phyloP scores from a whole-genome alignment of 805 yeast genomes.

The Ogataea minuta region DNA sequence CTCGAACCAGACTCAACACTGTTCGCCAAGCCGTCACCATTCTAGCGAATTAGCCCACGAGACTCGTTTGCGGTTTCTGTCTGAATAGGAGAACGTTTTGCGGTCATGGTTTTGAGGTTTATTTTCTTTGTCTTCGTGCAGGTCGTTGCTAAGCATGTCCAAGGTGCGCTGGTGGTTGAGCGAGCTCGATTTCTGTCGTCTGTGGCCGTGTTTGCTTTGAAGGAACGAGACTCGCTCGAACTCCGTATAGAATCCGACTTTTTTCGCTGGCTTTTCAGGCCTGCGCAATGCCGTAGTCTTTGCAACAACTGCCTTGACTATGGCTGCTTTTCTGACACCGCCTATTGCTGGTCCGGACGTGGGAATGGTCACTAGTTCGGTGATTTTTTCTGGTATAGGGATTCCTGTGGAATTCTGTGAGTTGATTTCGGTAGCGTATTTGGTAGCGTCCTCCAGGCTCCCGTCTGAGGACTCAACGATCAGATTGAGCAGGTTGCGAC shows the following conservation, averaged over 20 bases:
- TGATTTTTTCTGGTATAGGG: constrained; percentile 55
- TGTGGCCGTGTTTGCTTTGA: constrained; percentile 13
- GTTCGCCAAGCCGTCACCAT: constrained; percentile 30
- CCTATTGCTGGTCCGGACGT: constrained; percentile 34
- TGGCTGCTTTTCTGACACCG: constrained; percentile 36
- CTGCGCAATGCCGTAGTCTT: constrained; percentile 11
- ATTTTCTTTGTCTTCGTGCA: constrained; percentile 28
- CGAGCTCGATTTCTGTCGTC: constrained; percentile 6
- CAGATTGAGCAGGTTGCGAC: constrained; percentile 39
- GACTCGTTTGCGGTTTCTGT: constrained; percentile 22
- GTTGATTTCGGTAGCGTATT: constrained; percentile 67
- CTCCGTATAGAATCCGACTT: constrained; percentile 33
- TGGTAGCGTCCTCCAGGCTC: constrained; percentile 58
- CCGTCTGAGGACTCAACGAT: constrained; percentile 65
- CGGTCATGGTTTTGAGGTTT: constrained; percentile 6
- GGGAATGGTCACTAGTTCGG: constrained; percentile 62
- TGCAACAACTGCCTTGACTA: constrained; percentile 35
- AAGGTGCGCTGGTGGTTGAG: constrained; percentile 9
- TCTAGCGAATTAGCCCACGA: constrained; percentile 33
- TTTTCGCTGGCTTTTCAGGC: constrained; percentile 4
- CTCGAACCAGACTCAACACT: constrained; percentile 22
- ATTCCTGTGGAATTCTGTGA: constrained; percentile 61
- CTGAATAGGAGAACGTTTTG: constrained; percentile 5
- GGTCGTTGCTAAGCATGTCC: constrained; percentile 8
- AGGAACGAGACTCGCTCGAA: constrained; percentile 26